Evolutionary conservation across 1,284 basidiomycete species (phyloP).

Genomic region (Microbotryum intermedium): DNA sequence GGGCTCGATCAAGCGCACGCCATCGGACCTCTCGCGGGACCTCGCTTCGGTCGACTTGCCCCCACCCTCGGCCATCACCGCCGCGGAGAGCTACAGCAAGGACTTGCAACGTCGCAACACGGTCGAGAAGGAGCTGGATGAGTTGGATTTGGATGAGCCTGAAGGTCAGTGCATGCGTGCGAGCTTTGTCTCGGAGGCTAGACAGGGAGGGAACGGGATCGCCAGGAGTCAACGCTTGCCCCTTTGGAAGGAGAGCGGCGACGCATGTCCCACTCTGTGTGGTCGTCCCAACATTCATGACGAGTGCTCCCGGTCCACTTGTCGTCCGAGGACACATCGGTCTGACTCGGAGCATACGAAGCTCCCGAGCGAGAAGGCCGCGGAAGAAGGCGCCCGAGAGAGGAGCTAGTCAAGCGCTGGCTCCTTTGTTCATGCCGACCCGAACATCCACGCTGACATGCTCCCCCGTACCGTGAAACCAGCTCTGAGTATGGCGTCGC

Average conservation of each 20-base stretch:
- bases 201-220: background rate
- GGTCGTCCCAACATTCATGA: too few species aligned
- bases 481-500: conserved; percentile 29
- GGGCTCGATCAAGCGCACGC: conserved; percentile 27
- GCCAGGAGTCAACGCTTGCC: too few species aligned
- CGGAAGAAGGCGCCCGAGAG: too few species aligned
- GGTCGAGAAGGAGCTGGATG: conserved; percentile 10
- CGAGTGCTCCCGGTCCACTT: too few species aligned
- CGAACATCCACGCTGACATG: background rate
- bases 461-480: background rate
- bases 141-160: conserved; percentile 23
- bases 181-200: background rate
- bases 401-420: too few species aligned
- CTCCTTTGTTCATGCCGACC: background rate
- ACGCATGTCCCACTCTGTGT: too few species aligned
- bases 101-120: conserved; percentile 5
- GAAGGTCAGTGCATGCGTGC: conserved; percentile 12
- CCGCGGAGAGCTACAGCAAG: conserved; percentile 6
- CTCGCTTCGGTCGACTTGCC: conserved; percentile 31
- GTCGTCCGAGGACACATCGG: too few species aligned
- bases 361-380: too few species aligned
- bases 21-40: conserved; percentile 24
- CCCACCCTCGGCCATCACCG: conserved; percentile 27
- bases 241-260: too few species aligned
- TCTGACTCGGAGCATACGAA: too few species aligned